Percentiles rank a stretch among this genome's conserved stretches.
Conservation (phyloP, 1,284 basidiomycete species). For the Takashimella tepidaria region DNA sequence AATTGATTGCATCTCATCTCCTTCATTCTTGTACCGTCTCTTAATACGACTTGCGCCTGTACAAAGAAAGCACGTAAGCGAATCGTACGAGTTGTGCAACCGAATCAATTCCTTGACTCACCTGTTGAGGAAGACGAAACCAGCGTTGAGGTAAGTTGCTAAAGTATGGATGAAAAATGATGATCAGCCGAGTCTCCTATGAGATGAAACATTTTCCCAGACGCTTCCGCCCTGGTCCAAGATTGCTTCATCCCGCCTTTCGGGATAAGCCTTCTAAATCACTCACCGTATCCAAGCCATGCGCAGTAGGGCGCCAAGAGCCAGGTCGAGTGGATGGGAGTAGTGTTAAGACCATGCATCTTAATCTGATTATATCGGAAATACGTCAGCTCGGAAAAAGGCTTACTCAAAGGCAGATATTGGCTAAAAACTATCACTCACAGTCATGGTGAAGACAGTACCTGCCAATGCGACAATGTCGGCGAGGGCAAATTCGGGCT, state of each 20-base stretch:
- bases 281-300: constrained; percentile 46
- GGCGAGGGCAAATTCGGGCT: constrained; percentile 54
- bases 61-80: too few relatives aligned
- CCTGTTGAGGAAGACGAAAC: constrained; percentile 32
- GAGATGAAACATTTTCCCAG: constrained; percentile 1
- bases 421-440: too few relatives aligned
- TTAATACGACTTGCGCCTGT: too few relatives aligned
- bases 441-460: constrained; percentile 61
- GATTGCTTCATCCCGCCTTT: too few relatives aligned
- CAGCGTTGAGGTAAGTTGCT: constrained; percentile 63
- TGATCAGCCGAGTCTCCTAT: background rate
- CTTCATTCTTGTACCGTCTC: too few relatives aligned
- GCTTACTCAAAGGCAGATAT: too few relatives aligned
- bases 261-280: too few relatives aligned
- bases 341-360: constrained; percentile 52
- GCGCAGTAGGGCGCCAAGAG: constrained; percentile 60
- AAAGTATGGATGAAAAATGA: too few relatives aligned
- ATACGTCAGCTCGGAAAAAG: background rate
- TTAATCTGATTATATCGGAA: constrained; percentile 44
- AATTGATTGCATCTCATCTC: too few relatives aligned
- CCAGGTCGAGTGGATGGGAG: constrained; percentile 55
- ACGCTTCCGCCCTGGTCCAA: constrained; percentile 14
- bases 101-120: too few relatives aligned
- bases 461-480: constrained; percentile 60
- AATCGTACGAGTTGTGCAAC: too few relatives aligned